Evolutionary conservation across 140 eudicot genomes (phyloP), one percentile per base, ranked within the genome.

Genomic region (Anethum foeniculum): DNA sequence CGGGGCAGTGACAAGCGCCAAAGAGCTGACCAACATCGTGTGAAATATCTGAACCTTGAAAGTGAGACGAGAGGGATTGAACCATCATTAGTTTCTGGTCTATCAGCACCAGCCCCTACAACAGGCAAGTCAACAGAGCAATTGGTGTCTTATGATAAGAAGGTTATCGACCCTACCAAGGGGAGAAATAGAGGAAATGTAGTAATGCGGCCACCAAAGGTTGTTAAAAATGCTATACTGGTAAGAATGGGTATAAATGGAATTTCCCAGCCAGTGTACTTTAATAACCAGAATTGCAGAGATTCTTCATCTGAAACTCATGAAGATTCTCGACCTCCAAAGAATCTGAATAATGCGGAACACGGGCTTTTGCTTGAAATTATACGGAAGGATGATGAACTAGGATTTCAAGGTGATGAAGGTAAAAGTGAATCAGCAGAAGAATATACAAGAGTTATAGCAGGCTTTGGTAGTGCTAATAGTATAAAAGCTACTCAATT

Each of bases 191-290:
- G 21, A 72, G 25, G 77, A n/a, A 19, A 21, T 1, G 30, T 72
- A 23, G 77, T 36, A 72, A 72, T 41, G 77, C 52, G 18, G 77
- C 77, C 52, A 38, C 77, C 77, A 41, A 72, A 72, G 39, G 34
- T 14, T 11, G 23, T 72, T 41, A 72, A 13, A 38, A 72, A 21
- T 21, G 52, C 54, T 72, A 23, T 41, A 41, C 14, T 72, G 47
- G 30, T 23, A n/a, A 72, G 9, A 72, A 9, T 0, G 49, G 77
- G 77, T 13, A 5, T 10, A 41, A 23, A 72, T 72, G 77, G 77
- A 14, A 11, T 41, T 21, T 72, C 77, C 3, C 3, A 41, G 32
- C 3, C 77, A 19, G 23, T 39, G 5, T 44, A 72, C 28, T 38
- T 72, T 21, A 21, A 41, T 23, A 72, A 10, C 47, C 77, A 38